A percentile compares a stretch with the other conserved stretches of the same genome.
phyloP scores from a whole-genome alignment of 176 grass and related monocot species.

The Oryza glaberrima region DNA sequence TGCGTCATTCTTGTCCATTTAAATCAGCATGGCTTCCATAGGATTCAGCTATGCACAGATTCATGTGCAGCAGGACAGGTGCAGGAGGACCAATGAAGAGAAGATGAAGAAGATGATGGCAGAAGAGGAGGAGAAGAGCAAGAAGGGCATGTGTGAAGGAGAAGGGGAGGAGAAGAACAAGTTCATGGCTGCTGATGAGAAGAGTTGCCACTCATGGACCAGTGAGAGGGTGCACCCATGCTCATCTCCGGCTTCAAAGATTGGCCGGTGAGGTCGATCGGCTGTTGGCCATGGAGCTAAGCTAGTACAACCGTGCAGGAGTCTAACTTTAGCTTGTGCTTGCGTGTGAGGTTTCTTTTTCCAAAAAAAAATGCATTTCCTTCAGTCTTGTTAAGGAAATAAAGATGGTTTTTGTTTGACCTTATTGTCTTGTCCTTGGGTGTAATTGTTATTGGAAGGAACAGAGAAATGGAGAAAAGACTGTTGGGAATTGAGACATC shows the following conservation, averaged over 20 bases:
- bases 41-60: conserved; percentile 53
- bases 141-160: neutral
- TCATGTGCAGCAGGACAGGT: conserved; percentile 36
- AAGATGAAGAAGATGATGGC: neutral
- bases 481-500: neutral
- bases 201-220: neutral
- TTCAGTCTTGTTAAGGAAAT: neutral
- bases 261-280: neutral
- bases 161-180: neutral
- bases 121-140: neutral
- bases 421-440: neutral
- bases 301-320: neutral
- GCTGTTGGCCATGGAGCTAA: neutral
- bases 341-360: neutral
- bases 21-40: conserved; percentile 34
- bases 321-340: neutral
- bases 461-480: neutral
- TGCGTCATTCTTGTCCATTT: neutral
- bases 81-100: neutral
- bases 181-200: neutral
- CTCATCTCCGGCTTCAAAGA: neutral
- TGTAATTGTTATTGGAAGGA: neutral
- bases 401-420: neutral
- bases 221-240: conserved; percentile 34
- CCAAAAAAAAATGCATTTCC: neutral